Evolutionary conservation across 202 grass and related monocot species (phyloP), one percentile per base, ranked within the genome.

Genomic region (Alloteropsis angusta): DNA sequence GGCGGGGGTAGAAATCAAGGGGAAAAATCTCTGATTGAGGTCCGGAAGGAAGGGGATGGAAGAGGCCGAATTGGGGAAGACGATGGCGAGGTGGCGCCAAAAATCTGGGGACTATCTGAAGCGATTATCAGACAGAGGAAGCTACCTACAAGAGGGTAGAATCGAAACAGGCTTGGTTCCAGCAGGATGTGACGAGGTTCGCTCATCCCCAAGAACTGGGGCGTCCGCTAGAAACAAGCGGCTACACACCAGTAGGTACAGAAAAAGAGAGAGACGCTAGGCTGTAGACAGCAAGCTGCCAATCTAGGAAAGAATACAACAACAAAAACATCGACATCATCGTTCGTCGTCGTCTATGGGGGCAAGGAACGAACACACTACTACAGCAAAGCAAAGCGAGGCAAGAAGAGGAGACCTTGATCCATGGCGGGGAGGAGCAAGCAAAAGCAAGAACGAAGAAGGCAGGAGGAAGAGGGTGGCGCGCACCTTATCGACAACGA

Each of bases 401-500:
- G 44, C 65, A 77, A 62, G 43, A 54, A 69, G 9, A 22, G 61
- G 9, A 22, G 61, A 60, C 26, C 61, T 75, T 74, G 34, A 65
- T 48, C 25, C 52, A 74, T 61, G 71, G 74, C 55, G 67, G 30
- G 68, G 45, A 19, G 45, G 13, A 78, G 60, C 6, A 50, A 64
- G 64, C 76, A 67, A 89, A 50, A 64, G 64, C 76, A 67, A 89
- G 84, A 53, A 77, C 13, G 69, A 56, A 53, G 26, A 14, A 2
- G 36, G 53, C 48, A 65, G 22, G 25, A 39, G 22, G 8, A 9
- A 35, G 22, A 0, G 13, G 47, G 15, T 21, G 0, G 56, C 55
- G 88, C 93, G 56, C 55, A 90, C 93, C 93, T 93, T 93, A 48
- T 92, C 84, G 13, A 97, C 76, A 34, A 93, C 79, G 90, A 93